Evolutionary conservation across 768 basidiomycete genomes (phyloP).

Genomic region (Pleurotus giganteus): DNA sequence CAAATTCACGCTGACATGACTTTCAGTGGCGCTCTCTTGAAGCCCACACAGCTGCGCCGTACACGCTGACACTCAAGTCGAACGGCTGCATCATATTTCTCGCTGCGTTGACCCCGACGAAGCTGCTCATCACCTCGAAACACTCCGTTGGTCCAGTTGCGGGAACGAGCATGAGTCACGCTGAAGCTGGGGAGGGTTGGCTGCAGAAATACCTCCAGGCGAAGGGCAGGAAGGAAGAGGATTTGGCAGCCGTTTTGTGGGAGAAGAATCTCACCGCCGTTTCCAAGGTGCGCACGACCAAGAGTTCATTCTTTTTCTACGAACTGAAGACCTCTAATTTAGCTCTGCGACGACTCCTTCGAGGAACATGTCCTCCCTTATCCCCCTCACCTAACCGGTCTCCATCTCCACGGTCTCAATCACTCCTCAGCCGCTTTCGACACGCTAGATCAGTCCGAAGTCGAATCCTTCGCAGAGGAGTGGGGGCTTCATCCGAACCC

Average conservation of each 20-base stretch:
- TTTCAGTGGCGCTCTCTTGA: too few species aligned
- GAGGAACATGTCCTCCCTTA: conserved; percentile 95
- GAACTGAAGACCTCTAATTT: neutral
- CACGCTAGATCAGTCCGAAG: conserved; percentile 56
- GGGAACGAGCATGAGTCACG: too few species aligned
- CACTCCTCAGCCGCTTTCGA: too few species aligned
- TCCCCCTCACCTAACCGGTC: too few species aligned
- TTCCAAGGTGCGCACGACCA: conserved; percentile 81
- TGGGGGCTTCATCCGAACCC: conserved; percentile 92
- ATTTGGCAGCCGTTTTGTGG: conserved; percentile 77
- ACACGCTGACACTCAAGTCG: conserved; percentile 87
- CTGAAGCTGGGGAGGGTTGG: conserved; percentile 89
- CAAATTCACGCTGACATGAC: too few species aligned
- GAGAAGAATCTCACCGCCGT: conserved; percentile 85
- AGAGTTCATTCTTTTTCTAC: neutral
- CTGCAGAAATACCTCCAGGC: conserved; percentile 61
- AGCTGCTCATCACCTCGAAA: too few species aligned
- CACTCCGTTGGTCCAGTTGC: too few species aligned
- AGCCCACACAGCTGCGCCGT: conserved; percentile 76
- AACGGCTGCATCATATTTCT: conserved; percentile 98
- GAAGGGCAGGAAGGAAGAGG: conserved; percentile 64
- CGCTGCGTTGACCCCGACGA: conserved; percentile 70
- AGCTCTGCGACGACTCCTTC: conserved; percentile 97
- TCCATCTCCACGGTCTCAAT: too few species aligned
- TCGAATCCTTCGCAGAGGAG: conserved; percentile 79